Conservation (phyloP, 805 yeast species). For the Yamadazyma akitaensis region DNA sequence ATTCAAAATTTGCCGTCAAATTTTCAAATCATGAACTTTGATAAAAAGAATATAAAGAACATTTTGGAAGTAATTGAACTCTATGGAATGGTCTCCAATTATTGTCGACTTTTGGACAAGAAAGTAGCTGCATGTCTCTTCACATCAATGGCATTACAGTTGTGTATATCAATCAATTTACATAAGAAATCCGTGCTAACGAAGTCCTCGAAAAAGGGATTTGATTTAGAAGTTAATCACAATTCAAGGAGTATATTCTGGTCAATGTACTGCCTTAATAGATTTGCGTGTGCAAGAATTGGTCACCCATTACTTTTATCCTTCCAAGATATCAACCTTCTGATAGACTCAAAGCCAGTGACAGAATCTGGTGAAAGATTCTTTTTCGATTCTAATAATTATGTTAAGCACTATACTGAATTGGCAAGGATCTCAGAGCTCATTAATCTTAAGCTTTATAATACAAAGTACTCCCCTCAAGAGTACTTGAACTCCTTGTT, state of each 20-base stretch:
- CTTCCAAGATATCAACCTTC: slow-evolving; percentile 17
- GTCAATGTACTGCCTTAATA: slow-evolving; percentile 25
- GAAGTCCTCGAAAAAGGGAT: slow-evolving; percentile 2
- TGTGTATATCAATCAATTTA: slow-evolving; percentile 24
- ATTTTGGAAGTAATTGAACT: slow-evolving; percentile 23
- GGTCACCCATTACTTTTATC: slow-evolving; percentile 24
- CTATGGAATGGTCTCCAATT: slow-evolving; percentile 22
- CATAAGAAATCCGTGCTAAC: slow-evolving; percentile 17
- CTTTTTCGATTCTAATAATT: slow-evolving; percentile 3
- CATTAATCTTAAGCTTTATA: slow-evolving; percentile 22
- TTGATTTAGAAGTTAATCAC: slow-evolving; percentile 5
- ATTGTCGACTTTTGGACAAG: slow-evolving; percentile 24
- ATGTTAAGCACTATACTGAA: slow-evolving; percentile 19
- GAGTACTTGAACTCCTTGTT: slow-evolving; percentile 16
- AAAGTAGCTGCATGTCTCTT: slow-evolving; percentile 24
- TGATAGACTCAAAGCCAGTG: not conserved
- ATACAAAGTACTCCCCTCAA: slow-evolving; percentile 15
- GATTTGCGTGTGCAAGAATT: slow-evolving; percentile 22
- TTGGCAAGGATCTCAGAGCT: slow-evolving; percentile 24
- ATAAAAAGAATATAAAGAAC: slow-evolving; percentile 10
- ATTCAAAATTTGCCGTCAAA: slow-evolving; percentile 20
- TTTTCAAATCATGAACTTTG: slow-evolving; percentile 15
- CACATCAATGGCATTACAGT: slow-evolving; percentile 23
- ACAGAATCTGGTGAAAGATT: not conserved
- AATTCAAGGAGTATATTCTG: slow-evolving; percentile 20